Evolutionary conservation across 1,284 basidiomycete species (phyloP).

Genomic region (Rhodotorula sp.): DNA sequence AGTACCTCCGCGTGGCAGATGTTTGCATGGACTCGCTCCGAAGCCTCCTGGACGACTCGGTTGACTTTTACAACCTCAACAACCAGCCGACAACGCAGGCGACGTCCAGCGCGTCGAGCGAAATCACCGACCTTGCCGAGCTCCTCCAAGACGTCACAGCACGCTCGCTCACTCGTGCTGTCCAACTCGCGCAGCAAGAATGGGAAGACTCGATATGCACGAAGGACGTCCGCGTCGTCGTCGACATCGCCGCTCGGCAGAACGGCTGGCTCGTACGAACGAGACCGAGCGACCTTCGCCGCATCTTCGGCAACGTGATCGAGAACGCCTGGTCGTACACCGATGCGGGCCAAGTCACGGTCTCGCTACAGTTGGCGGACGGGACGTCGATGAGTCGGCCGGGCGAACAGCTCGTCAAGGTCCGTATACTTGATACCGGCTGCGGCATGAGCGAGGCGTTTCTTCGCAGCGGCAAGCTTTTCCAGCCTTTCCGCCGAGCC

Average conservation of each 20-base stretch:
- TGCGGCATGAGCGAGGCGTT: slow-evolving; percentile 13
- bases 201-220: neutral
- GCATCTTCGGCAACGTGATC: slow-evolving; percentile 50
- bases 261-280: slow-evolving; percentile 44
- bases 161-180: slow-evolving; percentile 30
- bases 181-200: neutral
- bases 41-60: slow-evolving; percentile 43
- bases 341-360: slow-evolving; percentile 37
- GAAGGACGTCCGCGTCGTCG: slow-evolving; percentile 5
- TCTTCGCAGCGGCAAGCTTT: slow-evolving; percentile 10
- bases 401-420: slow-evolving; percentile 3
- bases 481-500: slow-evolving; percentile 14
- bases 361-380: neutral
- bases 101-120: neutral
- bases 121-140: slow-evolving; percentile 31
- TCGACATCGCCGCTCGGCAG: slow-evolving; percentile 37
- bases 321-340: slow-evolving; percentile 53
- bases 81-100: neutral
- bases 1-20: slow-evolving; percentile 30
- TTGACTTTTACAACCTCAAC: slow-evolving; percentile 36
- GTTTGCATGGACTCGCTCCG: slow-evolving; percentile 41
- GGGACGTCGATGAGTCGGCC: neutral
- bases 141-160: slow-evolving; percentile 23
- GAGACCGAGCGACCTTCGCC: slow-evolving; percentile 27
- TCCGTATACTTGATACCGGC: slow-evolving; percentile 10